A percentile compares a stretch with the other conserved stretches of the same genome.
phyloP scores from a whole-genome alignment of 345 rosid genomes.

The Pistacia vera region DNA sequence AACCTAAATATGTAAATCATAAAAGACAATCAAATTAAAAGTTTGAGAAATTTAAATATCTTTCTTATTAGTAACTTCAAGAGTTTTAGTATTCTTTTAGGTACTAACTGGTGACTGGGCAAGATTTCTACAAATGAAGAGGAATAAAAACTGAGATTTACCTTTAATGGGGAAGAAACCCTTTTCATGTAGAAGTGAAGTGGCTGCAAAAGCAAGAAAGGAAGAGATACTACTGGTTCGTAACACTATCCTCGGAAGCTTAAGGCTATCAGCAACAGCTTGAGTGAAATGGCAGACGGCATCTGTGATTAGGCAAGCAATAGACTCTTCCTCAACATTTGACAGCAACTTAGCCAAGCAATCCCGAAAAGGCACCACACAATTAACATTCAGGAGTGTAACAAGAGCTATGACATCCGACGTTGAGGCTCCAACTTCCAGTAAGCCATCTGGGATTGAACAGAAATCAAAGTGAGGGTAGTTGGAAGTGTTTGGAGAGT shows the following conservation, averaged over 20 bases:
- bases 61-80: neutral
- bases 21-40: neutral
- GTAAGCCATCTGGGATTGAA: constrained; percentile 35
- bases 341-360: constrained; percentile 39
- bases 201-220: constrained; percentile 28
- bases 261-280: constrained; percentile 35
- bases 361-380: constrained; percentile 37
- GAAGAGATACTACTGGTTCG: constrained; percentile 39
- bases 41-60: neutral
- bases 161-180: constrained; percentile 37
- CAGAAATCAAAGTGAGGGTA: constrained; percentile 52
- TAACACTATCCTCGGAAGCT: constrained; percentile 48
- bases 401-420: constrained; percentile 26
- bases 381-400: constrained; percentile 32
- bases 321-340: constrained; percentile 23
- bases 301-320: constrained; percentile 56
- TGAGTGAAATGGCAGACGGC: constrained; percentile 41
- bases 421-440: constrained; percentile 6
- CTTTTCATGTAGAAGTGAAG: constrained; percentile 28
- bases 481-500: constrained; percentile 49
- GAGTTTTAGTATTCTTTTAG: neutral
- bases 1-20: neutral
- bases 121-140: neutral
- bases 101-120: neutral
- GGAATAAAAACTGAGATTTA: neutral